A percentile compares a stretch with the other conserved stretches of the same genome.
Evolutionary conservation across 306 rosid species (phyloP).

Genomic region (Trichosanthes truncata): DNA sequence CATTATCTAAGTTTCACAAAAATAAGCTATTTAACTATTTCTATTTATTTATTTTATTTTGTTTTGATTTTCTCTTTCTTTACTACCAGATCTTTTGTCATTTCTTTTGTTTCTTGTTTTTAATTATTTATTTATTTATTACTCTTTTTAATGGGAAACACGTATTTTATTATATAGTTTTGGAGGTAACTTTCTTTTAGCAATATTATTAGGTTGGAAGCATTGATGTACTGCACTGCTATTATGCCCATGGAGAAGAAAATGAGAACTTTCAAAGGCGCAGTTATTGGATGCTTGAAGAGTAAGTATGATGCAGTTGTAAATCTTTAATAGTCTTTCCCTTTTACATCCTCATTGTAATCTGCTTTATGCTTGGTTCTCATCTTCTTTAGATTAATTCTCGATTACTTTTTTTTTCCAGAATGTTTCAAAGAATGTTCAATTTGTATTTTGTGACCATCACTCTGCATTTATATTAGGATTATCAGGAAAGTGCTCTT

Average conservation of each 20-base stretch:
- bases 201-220: slow-evolving; percentile 69
- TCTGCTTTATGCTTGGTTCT: background rate
- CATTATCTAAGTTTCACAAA: background rate
- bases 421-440: background rate
- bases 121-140: background rate
- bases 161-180: background rate
- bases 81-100: background rate
- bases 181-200: slow-evolving; percentile 27
- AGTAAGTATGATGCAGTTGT: slow-evolving; percentile 44
- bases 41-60: background rate
- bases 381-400: no score
- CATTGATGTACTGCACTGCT: slow-evolving; percentile 81
- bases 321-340: background rate
- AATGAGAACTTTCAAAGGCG: slow-evolving; percentile 87
- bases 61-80: background rate
- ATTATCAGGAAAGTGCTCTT: background rate
- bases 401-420: background rate
- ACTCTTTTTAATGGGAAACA: background rate
- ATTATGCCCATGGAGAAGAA: slow-evolving; percentile 96
- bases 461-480: background rate
- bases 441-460: background rate
- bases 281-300: slow-evolving; percentile 93
- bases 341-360: background rate
- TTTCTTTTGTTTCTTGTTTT: background rate
- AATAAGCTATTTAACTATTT: background rate